Conservation (phyloP, 177 flowering plant species). For the Vitis hybrid region DNA sequence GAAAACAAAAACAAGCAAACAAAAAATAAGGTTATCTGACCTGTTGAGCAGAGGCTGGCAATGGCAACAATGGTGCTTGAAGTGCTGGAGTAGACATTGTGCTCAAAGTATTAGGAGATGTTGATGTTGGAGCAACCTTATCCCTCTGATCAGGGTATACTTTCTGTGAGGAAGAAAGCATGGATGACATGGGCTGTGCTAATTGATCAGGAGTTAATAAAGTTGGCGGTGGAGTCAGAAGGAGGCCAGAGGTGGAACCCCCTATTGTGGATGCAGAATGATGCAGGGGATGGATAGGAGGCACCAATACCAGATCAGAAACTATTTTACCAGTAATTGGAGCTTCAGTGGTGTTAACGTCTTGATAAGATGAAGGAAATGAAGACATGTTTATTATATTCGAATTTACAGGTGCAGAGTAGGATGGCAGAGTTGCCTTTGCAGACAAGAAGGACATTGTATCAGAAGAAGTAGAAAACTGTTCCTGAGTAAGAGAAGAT, state of each 20-base stretch:
- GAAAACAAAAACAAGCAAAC: too few species aligned
- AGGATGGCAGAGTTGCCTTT: constrained; percentile 24
- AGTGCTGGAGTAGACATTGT: constrained; percentile 8
- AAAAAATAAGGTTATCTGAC: constrained; percentile 11
- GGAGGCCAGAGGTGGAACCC: constrained; percentile 25
- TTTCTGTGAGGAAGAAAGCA: constrained; percentile 17
- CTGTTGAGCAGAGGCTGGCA: constrained; percentile 30
- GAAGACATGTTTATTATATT: constrained; percentile 18
- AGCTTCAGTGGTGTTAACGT: constrained; percentile 16
- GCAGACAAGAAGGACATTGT: constrained; percentile 12
- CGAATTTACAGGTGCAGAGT: constrained; percentile 16
- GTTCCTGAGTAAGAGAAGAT: constrained; percentile 17
- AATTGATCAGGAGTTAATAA: constrained; percentile 22
- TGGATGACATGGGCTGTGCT: constrained; percentile 16
- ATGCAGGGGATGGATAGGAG: constrained; percentile 20
- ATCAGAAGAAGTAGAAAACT: constrained; percentile 19
- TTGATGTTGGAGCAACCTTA: constrained; percentile 2
- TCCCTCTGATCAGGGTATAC: constrained; percentile 16
- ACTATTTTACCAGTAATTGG: constrained; percentile 17
- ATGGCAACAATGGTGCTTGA: constrained; percentile 37
- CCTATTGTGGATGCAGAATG: constrained; percentile 17
- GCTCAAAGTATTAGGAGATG: constrained; percentile 11
- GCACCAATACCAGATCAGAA: constrained; percentile 11
- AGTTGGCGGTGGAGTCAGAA: constrained; percentile 15
- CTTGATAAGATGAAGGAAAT: constrained; percentile 20